Base-by-base conservation (phyloP, 2,329 filamentous ascomycete species). In the Ophiosphaerella herpotricha region DNA sequence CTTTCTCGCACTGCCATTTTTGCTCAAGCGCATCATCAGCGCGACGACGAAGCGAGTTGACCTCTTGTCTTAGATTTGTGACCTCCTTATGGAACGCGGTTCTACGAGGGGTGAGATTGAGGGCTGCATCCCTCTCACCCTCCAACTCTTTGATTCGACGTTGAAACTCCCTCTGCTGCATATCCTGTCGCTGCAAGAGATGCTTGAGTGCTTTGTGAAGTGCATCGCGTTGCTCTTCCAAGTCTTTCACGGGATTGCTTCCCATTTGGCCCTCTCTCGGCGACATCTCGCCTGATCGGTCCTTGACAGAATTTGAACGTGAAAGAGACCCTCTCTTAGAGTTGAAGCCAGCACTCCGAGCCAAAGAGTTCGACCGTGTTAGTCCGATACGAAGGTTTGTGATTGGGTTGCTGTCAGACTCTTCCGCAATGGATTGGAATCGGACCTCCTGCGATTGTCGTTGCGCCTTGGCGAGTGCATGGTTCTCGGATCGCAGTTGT, bases 1-100 rank as follows among this genome's bases (percentile, higher is more conserved):
- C 91, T 75, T 95, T 95, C 75, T 97, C 93, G 54, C 92, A 93
- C 69, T 95, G 89, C 87, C 90, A 97, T 74, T 97, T 97, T 66
- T 96, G 90, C 67, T 96, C 91, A 12, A 97, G 82, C 13, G 93
- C 93, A 57, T 97, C 93, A 64, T 99, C 93, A 26, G 93, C 93
- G 46, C 94, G 86, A 54, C 87, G 87, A 37, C 94, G 86, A 48
- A 99, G 81, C 13, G 88, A 83, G 43, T 89, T 90, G 55, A 99
- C 89, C 70, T 99, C 94, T 21, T 88, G 85, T 52, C 91, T 87
- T 37, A 97, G 79, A 54, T 82, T 86, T 2, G 82, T 80, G 6
- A 97, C 89, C 66, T 97, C 93, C 58, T 82, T 85, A 70, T 95
- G 88, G 70, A 95, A 97, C 8, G 90, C 89, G 5, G 85, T 84